Percentiles rank a stretch among this genome's conserved stretches.
phyloP scores from a whole-genome alignment of 2,329 filamentous ascomycete genomes.

The Alternaria gansuensis region DNA sequence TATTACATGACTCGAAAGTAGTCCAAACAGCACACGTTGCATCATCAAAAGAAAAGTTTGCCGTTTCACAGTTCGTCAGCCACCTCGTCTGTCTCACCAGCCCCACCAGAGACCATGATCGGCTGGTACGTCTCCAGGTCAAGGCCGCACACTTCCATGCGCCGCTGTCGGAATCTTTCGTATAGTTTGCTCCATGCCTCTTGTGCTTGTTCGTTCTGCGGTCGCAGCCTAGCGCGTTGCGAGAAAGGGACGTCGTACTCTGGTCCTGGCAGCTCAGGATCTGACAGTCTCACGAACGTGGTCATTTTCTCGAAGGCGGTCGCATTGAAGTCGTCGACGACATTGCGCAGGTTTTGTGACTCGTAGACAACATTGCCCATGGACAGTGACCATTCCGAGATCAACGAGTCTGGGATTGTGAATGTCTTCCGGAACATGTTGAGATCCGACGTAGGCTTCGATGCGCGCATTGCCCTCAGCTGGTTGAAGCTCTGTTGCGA shows the following conservation, averaged over 20 bases:
- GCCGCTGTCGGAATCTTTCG: slow-evolving; percentile 58
- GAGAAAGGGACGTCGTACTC: slow-evolving; percentile 60
- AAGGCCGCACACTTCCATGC: slow-evolving; percentile 63
- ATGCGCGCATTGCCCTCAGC: slow-evolving; percentile 41
- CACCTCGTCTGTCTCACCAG: slow-evolving; percentile 11
- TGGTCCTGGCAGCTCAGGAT: slow-evolving; percentile 60
- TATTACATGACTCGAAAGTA: slow-evolving; percentile 7
- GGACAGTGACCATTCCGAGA: slow-evolving; percentile 52
- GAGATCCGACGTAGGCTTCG: slow-evolving; percentile 41
- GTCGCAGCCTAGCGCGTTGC: slow-evolving; percentile 53
- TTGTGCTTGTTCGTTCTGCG: slow-evolving; percentile 57
- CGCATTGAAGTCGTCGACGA: slow-evolving; percentile 55
- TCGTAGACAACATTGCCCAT: slow-evolving; percentile 53
- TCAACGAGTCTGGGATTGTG: slow-evolving; percentile 42
- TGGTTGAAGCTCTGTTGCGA: slow-evolving; percentile 46
- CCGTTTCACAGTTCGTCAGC: slow-evolving; percentile 22
- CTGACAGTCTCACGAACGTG: slow-evolving; percentile 58
- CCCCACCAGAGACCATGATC: slow-evolving; percentile 27
- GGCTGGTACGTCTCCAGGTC: slow-evolving; percentile 58
- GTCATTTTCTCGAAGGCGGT: slow-evolving; percentile 55
- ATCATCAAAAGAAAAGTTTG: slow-evolving; percentile 12
- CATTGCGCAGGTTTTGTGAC: slow-evolving; percentile 43
- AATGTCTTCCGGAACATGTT: slow-evolving; percentile 49
- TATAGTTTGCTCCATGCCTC: slow-evolving; percentile 62
- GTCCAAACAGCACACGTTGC: slow-evolving; percentile 6